Conservation (phyloP, 202 grass and related monocot species). For the Cymbopogon flexuosus region DNA sequence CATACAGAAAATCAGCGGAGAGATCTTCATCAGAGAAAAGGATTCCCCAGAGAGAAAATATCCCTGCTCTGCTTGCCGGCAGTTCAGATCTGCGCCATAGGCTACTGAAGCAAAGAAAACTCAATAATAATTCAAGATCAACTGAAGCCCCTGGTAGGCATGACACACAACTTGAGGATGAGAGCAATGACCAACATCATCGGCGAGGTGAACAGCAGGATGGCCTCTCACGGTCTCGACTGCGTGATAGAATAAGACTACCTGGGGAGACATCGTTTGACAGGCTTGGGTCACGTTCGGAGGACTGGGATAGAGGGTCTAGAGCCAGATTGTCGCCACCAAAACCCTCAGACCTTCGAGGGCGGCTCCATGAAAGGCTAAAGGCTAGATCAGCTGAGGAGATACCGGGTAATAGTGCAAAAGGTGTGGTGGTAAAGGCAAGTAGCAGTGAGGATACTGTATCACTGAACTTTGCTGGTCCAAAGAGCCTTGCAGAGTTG, state of each 20-base stretch:
- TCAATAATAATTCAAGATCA: conserved; percentile 27
- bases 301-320: conserved; percentile 36
- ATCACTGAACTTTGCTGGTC: conserved; percentile 55
- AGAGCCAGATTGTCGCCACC: conserved; percentile 42
- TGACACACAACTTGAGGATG: conserved; percentile 38
- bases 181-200: neutral
- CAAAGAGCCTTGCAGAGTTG: conserved; percentile 73
- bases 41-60: conserved; percentile 25
- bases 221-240: conserved; percentile 22
- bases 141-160: conserved; percentile 9
- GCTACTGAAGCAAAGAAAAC: conserved; percentile 60
- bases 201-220: conserved; percentile 27
- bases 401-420: conserved; percentile 1
- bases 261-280: conserved; percentile 39
- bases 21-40: conserved; percentile 37
- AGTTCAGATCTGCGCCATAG: conserved; percentile 55
- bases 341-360: conserved; percentile 33
- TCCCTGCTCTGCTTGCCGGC: neutral
- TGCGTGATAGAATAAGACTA: conserved; percentile 60
- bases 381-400: conserved; percentile 45
- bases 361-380: conserved; percentile 48
- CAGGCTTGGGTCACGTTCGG: conserved; percentile 22
- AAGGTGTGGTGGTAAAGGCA: conserved; percentile 24
- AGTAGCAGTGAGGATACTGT: conserved; percentile 29
- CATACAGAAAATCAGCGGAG: conserved; percentile 19